Evolutionary conservation across 306 rosid species (phyloP).

Genomic region (Myrica gale): DNA sequence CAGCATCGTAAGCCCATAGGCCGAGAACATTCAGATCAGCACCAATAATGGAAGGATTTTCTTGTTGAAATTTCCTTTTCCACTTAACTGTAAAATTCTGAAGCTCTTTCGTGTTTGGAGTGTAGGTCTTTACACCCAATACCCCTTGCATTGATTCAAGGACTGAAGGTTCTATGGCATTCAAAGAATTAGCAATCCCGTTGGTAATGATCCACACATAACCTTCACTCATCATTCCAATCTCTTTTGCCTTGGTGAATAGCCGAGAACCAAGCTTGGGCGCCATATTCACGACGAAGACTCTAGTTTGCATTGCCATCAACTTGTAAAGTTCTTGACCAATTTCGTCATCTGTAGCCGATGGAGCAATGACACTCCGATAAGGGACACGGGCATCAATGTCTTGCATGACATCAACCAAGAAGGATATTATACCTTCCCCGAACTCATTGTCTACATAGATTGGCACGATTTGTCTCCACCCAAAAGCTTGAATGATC

Average conservation of each 20-base stretch:
- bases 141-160: conserved; percentile 27
- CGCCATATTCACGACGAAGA: conserved; percentile 32
- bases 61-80: conserved; percentile 35
- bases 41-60: conserved; percentile 29
- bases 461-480: conserved; percentile 38
- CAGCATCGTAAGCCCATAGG: conserved; percentile 63
- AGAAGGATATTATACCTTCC: conserved; percentile 24
- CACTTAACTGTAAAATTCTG: conserved; percentile 35
- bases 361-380: conserved; percentile 20
- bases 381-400: conserved; percentile 26
- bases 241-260: conserved; percentile 32
- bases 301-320: conserved; percentile 29
- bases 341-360: conserved; percentile 24
- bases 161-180: neutral
- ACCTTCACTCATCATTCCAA: conserved; percentile 44
- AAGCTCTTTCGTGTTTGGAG: conserved; percentile 31
- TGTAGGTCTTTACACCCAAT: conserved; percentile 44
- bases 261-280: conserved; percentile 10
- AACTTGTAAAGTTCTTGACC: conserved; percentile 32
- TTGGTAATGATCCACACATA: conserved; percentile 45
- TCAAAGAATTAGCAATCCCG: conserved; percentile 3
- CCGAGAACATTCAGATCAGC: conserved; percentile 35
- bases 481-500: conserved; percentile 30
- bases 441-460: conserved; percentile 25
- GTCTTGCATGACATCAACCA: conserved; percentile 27